Percentiles rank a stretch among this genome's conserved stretches.
phyloP scores from a whole-genome alignment of 2,329 filamentous ascomycete genomes.

The Penicillium verrucosum region DNA sequence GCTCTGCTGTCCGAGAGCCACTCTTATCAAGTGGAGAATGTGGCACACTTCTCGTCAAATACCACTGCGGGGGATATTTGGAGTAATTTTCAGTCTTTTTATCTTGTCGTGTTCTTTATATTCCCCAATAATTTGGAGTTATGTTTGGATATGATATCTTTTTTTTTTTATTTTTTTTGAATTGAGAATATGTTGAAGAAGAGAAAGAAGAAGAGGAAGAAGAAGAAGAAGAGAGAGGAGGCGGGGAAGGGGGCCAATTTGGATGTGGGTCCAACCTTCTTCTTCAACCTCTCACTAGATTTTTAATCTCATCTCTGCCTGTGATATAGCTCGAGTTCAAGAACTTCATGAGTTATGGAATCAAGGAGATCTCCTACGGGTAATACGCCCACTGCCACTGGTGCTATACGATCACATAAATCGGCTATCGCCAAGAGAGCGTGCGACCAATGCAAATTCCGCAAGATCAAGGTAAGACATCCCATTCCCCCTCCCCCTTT shows the following conservation, averaged over 20 bases:
- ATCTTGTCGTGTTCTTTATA: neutral
- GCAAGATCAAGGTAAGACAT: slow-evolving; percentile 36
- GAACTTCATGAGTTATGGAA: slow-evolving; percentile 15
- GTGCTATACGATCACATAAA: slow-evolving; percentile 27
- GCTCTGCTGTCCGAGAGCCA: neutral
- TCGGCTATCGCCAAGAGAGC: slow-evolving; percentile 34
- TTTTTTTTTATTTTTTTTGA: neutral
- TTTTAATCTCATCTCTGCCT: neutral
- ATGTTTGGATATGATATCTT: too few species aligned
- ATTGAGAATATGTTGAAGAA: neutral
- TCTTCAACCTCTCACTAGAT: slow-evolving; percentile 2
- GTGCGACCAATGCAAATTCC: slow-evolving; percentile 44
- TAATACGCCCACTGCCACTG: slow-evolving; percentile 3
- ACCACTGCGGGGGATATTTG: neutral
- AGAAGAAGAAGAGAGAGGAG: neutral
- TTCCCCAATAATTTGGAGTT: neutral
- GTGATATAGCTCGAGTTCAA: neutral
- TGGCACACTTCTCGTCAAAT: neutral
- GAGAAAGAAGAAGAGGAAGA: neutral
- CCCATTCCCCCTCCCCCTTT: neutral
- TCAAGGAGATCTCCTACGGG: slow-evolving; percentile 20
- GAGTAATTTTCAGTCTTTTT: neutral
- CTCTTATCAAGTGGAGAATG: neutral
- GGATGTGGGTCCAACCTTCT: slow-evolving; percentile 7
- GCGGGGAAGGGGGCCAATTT: neutral